Evolutionary conservation across 768 basidiomycete species (phyloP).

Genomic region (Termitomyces sp.): DNA sequence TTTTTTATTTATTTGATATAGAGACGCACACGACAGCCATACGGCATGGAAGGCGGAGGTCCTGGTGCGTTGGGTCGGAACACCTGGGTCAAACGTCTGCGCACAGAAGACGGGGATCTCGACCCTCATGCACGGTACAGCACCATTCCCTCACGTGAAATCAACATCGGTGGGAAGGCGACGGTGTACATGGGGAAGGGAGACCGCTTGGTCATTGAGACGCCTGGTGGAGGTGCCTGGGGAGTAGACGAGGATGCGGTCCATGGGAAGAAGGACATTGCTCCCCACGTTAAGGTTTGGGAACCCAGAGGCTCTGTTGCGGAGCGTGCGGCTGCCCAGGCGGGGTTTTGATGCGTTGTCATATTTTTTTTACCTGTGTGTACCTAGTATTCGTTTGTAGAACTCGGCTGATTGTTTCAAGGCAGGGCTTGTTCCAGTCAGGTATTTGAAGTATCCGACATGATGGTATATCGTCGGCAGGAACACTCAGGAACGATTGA

Average conservation of each 20-base stretch:
- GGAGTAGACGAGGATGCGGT: constrained; percentile 39
- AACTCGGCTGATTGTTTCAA: background rate
- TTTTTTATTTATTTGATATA: constrained; percentile 23
- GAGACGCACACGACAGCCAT: constrained; percentile 83
- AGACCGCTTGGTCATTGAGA: constrained; percentile 76
- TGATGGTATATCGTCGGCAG: too few species aligned
- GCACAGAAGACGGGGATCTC: constrained; percentile 65
- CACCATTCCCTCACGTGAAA: constrained; percentile 40
- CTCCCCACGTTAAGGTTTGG: constrained; percentile 44
- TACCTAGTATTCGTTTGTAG: too few species aligned
- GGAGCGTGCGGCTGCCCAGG: constrained; percentile 59
- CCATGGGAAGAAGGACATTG: constrained; percentile 19
- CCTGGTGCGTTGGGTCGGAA: constrained; percentile 72
- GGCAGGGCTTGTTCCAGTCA: background rate
- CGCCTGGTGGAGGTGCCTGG: constrained; percentile 92
- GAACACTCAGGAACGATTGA: background rate
- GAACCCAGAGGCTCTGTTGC: constrained; percentile 71
- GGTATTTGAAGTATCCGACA: background rate
- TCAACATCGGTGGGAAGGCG: constrained; percentile 90
- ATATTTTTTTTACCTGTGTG: background rate
- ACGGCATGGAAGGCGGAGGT: constrained; percentile 80
- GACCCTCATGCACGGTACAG: constrained; percentile 28
- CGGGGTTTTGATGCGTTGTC: constrained; percentile 41
- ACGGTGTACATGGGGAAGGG: constrained; percentile 87
- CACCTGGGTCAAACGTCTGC: constrained; percentile 79